Evolutionary conservation across 345 rosid genomes (phyloP).

Genomic region (Arabis alpina): DNA sequence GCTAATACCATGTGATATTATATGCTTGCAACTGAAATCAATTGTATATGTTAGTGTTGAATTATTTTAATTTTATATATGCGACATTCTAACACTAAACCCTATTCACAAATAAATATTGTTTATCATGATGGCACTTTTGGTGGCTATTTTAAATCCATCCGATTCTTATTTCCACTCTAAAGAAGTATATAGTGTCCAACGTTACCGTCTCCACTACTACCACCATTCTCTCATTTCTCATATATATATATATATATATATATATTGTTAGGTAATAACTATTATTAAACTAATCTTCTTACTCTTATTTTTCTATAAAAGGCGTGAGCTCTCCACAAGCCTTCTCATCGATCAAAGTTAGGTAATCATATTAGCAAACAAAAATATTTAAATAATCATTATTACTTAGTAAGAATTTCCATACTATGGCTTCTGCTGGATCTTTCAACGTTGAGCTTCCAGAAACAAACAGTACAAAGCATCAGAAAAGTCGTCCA

Average conservation of each 20-base stretch:
- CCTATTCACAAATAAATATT: neutral
- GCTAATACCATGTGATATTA: too few species aligned
- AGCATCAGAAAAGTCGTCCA: constrained; percentile 19
- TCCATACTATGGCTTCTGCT: constrained; percentile 13
- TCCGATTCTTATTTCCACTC: constrained; percentile 37
- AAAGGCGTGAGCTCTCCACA: constrained; percentile 55
- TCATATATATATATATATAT: too few species aligned
- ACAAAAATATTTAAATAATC: too few species aligned
- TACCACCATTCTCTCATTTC: constrained; percentile 27
- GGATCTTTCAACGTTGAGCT: constrained; percentile 35
- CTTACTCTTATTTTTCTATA: constrained; percentile 30
- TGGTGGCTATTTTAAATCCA: constrained; percentile 30
- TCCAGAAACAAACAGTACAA: constrained; percentile 38
- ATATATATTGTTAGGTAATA: constrained; percentile 31
- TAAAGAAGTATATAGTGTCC: constrained; percentile 42
- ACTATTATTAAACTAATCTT: constrained; percentile 22
- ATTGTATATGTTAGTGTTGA: too few species aligned
- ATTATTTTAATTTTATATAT: too few species aligned
- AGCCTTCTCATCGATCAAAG: constrained; percentile 38
- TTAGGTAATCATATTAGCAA: too few species aligned
- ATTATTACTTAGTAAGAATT: constrained; percentile 37
- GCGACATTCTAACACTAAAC: neutral
- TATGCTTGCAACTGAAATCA: too few species aligned
- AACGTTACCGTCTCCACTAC: constrained; percentile 45
- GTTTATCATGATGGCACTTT: constrained; percentile 23